Conservation (phyloP, 345 rosid genomes). For the Moricandia arvensis region DNA sequence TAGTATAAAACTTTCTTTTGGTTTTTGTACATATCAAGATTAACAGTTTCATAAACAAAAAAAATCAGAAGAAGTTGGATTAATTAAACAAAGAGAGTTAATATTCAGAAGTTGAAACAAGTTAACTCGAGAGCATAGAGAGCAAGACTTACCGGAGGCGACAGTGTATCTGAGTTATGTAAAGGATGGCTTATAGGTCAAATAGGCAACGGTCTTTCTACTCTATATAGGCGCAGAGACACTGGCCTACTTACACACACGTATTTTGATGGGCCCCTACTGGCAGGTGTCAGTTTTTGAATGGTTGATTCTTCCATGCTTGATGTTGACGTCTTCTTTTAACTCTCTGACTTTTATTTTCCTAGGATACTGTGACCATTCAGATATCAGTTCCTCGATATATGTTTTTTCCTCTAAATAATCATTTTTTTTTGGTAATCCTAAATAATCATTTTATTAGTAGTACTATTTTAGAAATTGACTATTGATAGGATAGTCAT, state of each 20-base stretch:
- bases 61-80: neutral
- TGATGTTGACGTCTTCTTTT: neutral
- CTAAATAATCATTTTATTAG: neutral
- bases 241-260: neutral
- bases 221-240: too few relatives aligned
- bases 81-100: too few relatives aligned
- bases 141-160: neutral
- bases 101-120: too few relatives aligned
- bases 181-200: too few relatives aligned
- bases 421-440: too few relatives aligned
- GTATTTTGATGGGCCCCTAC: slow-evolving; percentile 14
- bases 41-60: neutral
- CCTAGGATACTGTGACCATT: neutral
- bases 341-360: neutral
- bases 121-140: too few relatives aligned
- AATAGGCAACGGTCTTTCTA: too few relatives aligned
- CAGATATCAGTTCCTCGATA: neutral
- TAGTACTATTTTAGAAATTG: neutral
- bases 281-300: neutral
- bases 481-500: neutral
- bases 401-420: neutral
- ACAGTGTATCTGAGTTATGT: neutral
- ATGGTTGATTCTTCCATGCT: neutral
- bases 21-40: neutral
- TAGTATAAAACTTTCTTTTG: neutral